Conservation (phyloP, 148 eudicot genomes). For the Silene conica region DNA sequence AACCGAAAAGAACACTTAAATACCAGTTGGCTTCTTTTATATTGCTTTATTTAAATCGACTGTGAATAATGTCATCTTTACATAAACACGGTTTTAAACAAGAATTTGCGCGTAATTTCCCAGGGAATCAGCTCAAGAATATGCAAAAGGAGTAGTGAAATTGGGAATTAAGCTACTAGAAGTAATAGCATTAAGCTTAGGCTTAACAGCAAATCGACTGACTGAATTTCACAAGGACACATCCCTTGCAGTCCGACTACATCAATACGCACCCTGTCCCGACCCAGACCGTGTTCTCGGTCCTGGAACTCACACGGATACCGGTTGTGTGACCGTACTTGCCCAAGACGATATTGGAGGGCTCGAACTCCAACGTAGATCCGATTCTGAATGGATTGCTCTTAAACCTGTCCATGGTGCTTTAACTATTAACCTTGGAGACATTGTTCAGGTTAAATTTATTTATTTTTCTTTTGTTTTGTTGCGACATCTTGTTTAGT, state of each 20-base stretch:
- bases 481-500: too few species aligned
- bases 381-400: slow-evolving; percentile 68
- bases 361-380: slow-evolving; percentile 59
- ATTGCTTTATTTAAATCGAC: too few species aligned
- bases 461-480: too few species aligned
- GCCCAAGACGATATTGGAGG: slow-evolving; percentile 89
- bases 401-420: slow-evolving; percentile 62
- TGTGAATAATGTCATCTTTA: too few species aligned
- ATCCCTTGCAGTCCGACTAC: slow-evolving; percentile 47
- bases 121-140: slow-evolving; percentile 20
- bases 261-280: slow-evolving; percentile 70
- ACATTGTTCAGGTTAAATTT: slow-evolving; percentile 57
- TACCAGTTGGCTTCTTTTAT: too few species aligned
- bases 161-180: slow-evolving; percentile 18
- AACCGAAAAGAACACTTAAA: too few species aligned
- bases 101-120: too few species aligned
- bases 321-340: slow-evolving; percentile 64
- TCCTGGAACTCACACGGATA: slow-evolving; percentile 71
- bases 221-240: slow-evolving; percentile 26
- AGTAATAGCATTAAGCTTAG: slow-evolving; percentile 20
- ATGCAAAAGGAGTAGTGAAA: slow-evolving; percentile 20
- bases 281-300: slow-evolving; percentile 61
- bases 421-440: slow-evolving; percentile 70
- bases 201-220: neutral
- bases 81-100: too few species aligned